Evolutionary conservation across 2,329 filamentous ascomycete genomes (phyloP).

Genomic region (Epichloe bromicola): DNA sequence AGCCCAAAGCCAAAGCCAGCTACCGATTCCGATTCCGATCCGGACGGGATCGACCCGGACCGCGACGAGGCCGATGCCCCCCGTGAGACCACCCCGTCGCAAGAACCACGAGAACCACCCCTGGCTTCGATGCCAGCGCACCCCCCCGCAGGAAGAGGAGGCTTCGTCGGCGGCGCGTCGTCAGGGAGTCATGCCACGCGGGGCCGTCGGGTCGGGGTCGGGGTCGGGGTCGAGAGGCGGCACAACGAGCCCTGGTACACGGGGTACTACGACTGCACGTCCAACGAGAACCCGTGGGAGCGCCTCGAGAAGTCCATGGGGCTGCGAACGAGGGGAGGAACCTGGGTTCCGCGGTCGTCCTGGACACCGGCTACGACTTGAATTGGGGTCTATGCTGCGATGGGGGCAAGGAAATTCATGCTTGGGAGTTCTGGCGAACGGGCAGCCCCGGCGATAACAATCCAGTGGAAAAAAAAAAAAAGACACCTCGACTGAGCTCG

Average conservation of each 20-base stretch:
- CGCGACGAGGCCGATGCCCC: neutral
- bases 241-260: constrained; percentile 21
- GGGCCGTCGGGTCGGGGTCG: neutral
- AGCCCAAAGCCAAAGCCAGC: constrained; percentile 7
- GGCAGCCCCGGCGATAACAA: too few relatives aligned
- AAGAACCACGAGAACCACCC: too few relatives aligned
- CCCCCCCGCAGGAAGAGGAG: too few relatives aligned
- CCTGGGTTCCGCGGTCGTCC: constrained; percentile 26
- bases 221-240: neutral
- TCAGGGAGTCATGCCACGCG: neutral
- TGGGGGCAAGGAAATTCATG: too few relatives aligned
- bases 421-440: too few relatives aligned
- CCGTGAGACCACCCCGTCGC: neutral
- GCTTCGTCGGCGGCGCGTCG: neutral
- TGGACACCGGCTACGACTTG: neutral
- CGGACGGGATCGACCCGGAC: constrained; percentile 30
- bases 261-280: constrained; percentile 55
- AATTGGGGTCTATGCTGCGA: neutral
- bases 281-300: constrained; percentile 63
- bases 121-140: too few relatives aligned
- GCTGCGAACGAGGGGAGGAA: constrained; percentile 30
- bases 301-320: constrained; percentile 35
- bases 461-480: too few relatives aligned
- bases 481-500: neutral
- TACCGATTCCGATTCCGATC: constrained; percentile 18